Evolutionary conservation across 1,139 yeast species (phyloP).

Genomic region (Ogataea hybrid): DNA sequence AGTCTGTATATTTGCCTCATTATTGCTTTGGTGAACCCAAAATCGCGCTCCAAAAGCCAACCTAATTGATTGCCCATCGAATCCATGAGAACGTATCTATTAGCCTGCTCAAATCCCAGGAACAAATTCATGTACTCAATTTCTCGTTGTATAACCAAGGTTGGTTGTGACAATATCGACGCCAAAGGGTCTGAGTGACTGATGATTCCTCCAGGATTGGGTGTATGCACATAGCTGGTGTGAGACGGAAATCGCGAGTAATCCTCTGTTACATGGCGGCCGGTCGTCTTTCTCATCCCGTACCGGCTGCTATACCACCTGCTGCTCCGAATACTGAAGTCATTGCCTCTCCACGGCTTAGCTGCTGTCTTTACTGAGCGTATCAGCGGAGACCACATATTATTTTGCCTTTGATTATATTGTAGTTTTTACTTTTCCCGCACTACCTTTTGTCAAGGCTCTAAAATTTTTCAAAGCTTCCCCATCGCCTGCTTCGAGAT

Average conservation of each 20-base stretch:
- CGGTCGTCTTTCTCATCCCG: slow-evolving; percentile 4
- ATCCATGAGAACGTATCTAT: slow-evolving; percentile 72
- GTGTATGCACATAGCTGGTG: slow-evolving; percentile 23
- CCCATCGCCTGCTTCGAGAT: slow-evolving; percentile 1
- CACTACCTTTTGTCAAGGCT: slow-evolving; percentile 6
- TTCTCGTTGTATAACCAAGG: slow-evolving; percentile 81
- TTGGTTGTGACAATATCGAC: slow-evolving; percentile 67
- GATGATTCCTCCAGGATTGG: slow-evolving; percentile 46
- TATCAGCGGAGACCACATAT: not conserved
- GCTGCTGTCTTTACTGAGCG: not conserved
- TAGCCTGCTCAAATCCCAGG: slow-evolving; percentile 90
- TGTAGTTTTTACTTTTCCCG: not conserved
- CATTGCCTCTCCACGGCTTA: not conserved
- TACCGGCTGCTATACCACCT: not conserved
- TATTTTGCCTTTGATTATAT: not conserved
- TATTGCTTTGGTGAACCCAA: slow-evolving; percentile 64
- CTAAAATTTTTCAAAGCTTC: slow-evolving; percentile 8
- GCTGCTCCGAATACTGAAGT: not conserved
- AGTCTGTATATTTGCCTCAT: slow-evolving; percentile 79
- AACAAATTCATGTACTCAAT: slow-evolving; percentile 84
- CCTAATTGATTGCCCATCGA: slow-evolving; percentile 74
- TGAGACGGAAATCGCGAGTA: not conserved
- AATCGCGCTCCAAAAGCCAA: slow-evolving; percentile 75
- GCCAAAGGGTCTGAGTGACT: slow-evolving; percentile 55
- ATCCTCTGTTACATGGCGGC: not conserved